These are phyloP conservation scores for Moniliophthora roreri DNA, from an alignment of 1,284 basidiomycete species.

Conservation along the genomic window DNA sequence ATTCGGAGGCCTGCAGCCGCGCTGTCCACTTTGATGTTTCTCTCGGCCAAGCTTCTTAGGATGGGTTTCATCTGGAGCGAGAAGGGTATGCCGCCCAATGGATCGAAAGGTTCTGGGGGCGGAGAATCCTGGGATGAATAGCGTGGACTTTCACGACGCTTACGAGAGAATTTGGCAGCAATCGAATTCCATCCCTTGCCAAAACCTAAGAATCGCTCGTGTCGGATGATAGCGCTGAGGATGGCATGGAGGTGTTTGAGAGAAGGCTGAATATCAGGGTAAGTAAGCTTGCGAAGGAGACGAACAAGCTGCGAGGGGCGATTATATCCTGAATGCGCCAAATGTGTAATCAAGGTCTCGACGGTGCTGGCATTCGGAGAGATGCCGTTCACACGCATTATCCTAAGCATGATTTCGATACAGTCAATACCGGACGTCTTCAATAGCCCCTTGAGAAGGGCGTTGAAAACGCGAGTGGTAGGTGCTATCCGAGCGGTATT, in stretches of 20 bases:
- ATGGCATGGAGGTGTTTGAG: slow-evolving; percentile 51
- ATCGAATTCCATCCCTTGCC: slow-evolving; percentile 52
- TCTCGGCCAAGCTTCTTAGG: slow-evolving; percentile 43
- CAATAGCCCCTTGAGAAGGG: slow-evolving; percentile 51
- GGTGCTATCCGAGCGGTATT: slow-evolving; percentile 37
- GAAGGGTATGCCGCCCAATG: slow-evolving; percentile 43
- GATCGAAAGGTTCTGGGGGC: slow-evolving; percentile 39
- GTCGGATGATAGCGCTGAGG: slow-evolving; percentile 45
- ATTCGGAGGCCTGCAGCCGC: slow-evolving; percentile 61
- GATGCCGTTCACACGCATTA: slow-evolving; percentile 53
- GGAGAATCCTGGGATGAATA: slow-evolving; percentile 17
- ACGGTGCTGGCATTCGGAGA: slow-evolving; percentile 52
- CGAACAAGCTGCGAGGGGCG: slow-evolving; percentile 46
- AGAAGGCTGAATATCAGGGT: slow-evolving; percentile 38
- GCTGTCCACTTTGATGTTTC: slow-evolving; percentile 52
- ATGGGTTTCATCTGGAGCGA: slow-evolving; percentile 40
- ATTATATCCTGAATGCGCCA: slow-evolving; percentile 40
- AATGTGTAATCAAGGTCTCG: slow-evolving; percentile 51
- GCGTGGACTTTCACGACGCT: slow-evolving; percentile 11
- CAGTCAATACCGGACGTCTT: slow-evolving; percentile 44
- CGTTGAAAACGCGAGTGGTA: slow-evolving; percentile 56
- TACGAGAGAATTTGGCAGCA: slow-evolving; percentile 36
- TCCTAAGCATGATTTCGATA: slow-evolving; percentile 41
- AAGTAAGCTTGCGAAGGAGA: slow-evolving; percentile 43
- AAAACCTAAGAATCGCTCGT: slow-evolving; percentile 42